phyloP scores from a whole-genome alignment of 1,284 basidiomycete genomes.

The Cryptococcus jaspeensis region DNA sequence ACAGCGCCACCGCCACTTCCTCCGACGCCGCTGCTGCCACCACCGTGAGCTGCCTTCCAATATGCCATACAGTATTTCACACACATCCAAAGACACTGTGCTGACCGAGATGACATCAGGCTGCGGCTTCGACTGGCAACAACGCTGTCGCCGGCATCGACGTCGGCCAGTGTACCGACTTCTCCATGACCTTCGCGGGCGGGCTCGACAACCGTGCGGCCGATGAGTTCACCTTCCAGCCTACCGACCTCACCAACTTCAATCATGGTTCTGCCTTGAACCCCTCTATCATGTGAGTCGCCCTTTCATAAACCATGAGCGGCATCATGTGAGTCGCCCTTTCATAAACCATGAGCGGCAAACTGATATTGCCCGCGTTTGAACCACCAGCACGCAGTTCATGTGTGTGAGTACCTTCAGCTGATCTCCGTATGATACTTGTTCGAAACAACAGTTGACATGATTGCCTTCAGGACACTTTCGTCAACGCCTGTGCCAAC shows the following conservation, averaged over 20 bases:
- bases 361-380: no score
- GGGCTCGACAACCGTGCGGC: slow-evolving; percentile 63
- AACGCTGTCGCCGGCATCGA: slow-evolving; percentile 16
- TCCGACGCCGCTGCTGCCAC: slow-evolving; percentile 12
- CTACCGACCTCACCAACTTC: slow-evolving; percentile 29
- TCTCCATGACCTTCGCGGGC: slow-evolving; percentile 60
- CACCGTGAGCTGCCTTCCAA: slow-evolving; percentile 2
- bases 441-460: no score
- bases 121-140: not conserved
- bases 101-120: not conserved
- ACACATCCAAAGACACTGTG: not conserved
- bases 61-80: not conserved
- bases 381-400: no score
- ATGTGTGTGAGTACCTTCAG: no score
- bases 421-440: no score
- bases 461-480: slow-evolving; percentile 20
- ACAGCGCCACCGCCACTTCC: slow-evolving; percentile 4
- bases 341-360: slow-evolving; percentile 22
- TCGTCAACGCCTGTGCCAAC: slow-evolving; percentile 44
- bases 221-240: slow-evolving; percentile 49
- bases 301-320: no score
- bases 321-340: slow-evolving; percentile 56
- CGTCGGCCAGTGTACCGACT: slow-evolving; percentile 29
- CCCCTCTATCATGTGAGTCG: slow-evolving; percentile 57
- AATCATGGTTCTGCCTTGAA: slow-evolving; percentile 53